phyloP scores from a whole-genome alignment of 2,329 filamentous ascomycete species.

The Tolypocladium cylindrosporum region DNA sequence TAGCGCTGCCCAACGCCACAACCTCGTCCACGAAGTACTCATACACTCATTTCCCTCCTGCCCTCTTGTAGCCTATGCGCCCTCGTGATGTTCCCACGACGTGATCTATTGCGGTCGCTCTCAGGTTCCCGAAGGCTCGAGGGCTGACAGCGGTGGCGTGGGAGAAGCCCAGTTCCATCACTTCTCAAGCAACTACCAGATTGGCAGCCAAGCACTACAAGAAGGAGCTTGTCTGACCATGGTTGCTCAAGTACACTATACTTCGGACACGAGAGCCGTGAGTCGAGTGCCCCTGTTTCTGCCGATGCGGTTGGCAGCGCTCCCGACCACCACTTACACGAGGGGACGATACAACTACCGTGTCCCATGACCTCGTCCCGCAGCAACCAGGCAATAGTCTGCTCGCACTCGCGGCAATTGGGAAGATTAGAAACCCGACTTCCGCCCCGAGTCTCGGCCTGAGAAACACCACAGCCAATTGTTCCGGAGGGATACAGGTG shows the following conservation, averaged over 20 bases:
- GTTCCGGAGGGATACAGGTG: conserved; percentile 3
- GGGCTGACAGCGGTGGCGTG: not conserved
- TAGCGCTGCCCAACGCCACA: no score
- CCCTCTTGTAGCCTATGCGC: not conserved
- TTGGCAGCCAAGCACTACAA: no score
- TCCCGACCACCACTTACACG: not conserved
- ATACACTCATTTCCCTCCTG: not conserved
- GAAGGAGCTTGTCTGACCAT: no score
- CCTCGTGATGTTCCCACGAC: not conserved
- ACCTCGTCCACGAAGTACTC: no score
- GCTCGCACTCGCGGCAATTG: not conserved
- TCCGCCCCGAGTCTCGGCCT: not conserved
- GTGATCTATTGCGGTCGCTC: not conserved
- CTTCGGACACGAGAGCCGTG: not conserved
- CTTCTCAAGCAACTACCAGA: not conserved
- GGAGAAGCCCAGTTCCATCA: not conserved
- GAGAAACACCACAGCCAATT: not conserved
- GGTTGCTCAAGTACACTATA: no score
- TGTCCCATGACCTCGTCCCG: not conserved
- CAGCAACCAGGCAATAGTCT: not conserved
- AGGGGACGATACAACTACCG: not conserved
- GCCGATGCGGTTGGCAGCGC: not conserved
- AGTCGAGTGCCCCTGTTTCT: not conserved
- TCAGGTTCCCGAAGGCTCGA: not conserved
- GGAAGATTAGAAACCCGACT: not conserved